Conservation (phyloP, 495 filamentous ascomycete species). For the Penicillium robsamsonii region DNA sequence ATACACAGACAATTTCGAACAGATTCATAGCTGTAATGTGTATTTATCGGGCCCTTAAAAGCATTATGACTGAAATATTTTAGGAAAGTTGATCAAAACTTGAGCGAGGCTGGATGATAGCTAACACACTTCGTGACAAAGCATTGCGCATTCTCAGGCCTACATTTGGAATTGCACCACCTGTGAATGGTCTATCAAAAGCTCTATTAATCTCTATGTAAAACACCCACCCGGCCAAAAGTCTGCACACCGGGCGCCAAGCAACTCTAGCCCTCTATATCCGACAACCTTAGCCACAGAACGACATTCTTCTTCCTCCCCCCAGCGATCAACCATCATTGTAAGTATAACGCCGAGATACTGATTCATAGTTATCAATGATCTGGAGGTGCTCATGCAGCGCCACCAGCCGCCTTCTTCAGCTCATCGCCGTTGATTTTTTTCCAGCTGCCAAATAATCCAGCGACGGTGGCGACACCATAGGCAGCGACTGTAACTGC, state of each 20-base stretch:
- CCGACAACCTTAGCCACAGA: neutral
- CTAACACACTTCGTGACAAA: too few relatives aligned
- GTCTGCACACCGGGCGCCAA: neutral
- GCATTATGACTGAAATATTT: too few relatives aligned
- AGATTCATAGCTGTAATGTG: too few relatives aligned
- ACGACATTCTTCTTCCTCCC: neutral
- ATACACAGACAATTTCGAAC: too few relatives aligned
- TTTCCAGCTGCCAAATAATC: conserved; percentile 1
- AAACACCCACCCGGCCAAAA: neutral
- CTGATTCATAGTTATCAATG: neutral
- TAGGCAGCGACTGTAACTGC: conserved; percentile 18
- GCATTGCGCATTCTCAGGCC: too few relatives aligned
- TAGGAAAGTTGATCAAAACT: too few relatives aligned
- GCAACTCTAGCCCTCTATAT: neutral
- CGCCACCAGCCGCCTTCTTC: neutral
- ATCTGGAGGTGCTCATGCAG: neutral
- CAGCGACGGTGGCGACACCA: conserved; percentile 12
- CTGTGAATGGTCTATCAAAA: too few relatives aligned
- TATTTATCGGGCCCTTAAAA: too few relatives aligned
- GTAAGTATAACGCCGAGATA: neutral
- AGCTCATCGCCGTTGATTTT: neutral
- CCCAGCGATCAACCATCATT: neutral
- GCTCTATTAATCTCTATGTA: neutral
- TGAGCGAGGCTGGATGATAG: too few relatives aligned
- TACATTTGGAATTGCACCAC: too few relatives aligned